phyloP scores from a whole-genome alignment of 2,329 filamentous ascomycete species.

The Anisogramma anomala region DNA sequence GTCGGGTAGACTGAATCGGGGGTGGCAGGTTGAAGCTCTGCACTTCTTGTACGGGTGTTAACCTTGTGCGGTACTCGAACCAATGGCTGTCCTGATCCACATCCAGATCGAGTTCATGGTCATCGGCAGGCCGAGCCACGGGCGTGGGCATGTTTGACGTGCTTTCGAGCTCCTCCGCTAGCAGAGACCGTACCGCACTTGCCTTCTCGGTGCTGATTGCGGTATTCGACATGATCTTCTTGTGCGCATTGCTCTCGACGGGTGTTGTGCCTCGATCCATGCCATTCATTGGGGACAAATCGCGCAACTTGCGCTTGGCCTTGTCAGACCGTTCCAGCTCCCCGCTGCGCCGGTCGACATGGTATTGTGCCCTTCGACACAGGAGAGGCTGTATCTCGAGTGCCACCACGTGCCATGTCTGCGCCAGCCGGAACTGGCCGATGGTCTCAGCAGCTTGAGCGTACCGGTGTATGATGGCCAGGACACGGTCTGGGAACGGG shows the following conservation, averaged over 20 bases:
- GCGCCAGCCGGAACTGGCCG: slow-evolving; percentile 47
- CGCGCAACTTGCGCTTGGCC: slow-evolving; percentile 8
- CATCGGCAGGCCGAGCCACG: slow-evolving; percentile 39
- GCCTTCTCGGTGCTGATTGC: slow-evolving; percentile 25
- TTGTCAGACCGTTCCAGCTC: slow-evolving; percentile 20
- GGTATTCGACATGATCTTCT: slow-evolving; percentile 16
- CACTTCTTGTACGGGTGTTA: slow-evolving; percentile 39
- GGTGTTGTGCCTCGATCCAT: neutral
- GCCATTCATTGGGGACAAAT: neutral
- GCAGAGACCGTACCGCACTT: slow-evolving; percentile 31
- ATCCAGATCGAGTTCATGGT: slow-evolving; percentile 17
- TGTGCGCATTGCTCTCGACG: neutral
- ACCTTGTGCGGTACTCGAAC: slow-evolving; percentile 25
- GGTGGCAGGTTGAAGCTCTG: slow-evolving; percentile 41
- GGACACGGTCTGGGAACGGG: slow-evolving; percentile 36
- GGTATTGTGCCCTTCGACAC: slow-evolving; percentile 42
- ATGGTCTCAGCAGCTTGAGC: slow-evolving; percentile 45
- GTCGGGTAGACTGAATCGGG: slow-evolving; percentile 24
- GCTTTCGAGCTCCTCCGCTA: slow-evolving; percentile 47
- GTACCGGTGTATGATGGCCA: slow-evolving; percentile 42
- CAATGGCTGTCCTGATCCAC: slow-evolving; percentile 16
- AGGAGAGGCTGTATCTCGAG: slow-evolving; percentile 46
- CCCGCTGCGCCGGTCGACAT: slow-evolving; percentile 38
- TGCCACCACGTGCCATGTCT: slow-evolving; percentile 51
- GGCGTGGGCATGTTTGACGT: slow-evolving; percentile 53